A percentile compares a stretch with the other conserved stretches of the same genome.
Evolutionary conservation across 2,329 filamentous ascomycete species (phyloP).

Genomic region (Phialophora verrucosa): DNA sequence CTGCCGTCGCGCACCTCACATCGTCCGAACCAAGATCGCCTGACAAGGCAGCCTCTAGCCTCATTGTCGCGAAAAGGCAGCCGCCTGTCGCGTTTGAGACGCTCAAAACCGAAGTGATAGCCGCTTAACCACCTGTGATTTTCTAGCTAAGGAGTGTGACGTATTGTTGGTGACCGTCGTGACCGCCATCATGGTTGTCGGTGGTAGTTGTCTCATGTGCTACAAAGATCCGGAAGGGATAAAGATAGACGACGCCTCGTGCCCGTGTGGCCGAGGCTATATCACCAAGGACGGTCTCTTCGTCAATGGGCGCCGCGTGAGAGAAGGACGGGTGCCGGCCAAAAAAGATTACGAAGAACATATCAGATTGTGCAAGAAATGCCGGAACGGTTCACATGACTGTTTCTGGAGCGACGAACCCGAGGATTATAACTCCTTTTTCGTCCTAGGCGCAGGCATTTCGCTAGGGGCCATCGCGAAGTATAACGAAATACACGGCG

Average conservation of each 20-base stretch:
- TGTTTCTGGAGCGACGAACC: neutral
- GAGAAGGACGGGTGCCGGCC: neutral
- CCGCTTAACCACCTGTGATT: neutral
- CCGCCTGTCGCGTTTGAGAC: neutral
- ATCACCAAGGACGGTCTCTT: neutral
- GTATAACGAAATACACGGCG: neutral
- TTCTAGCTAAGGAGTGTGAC: neutral
- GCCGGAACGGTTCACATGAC: neutral
- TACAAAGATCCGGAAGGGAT: slow-evolving; percentile 3
- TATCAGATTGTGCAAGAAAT: neutral
- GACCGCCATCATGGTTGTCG: slow-evolving; percentile 1
- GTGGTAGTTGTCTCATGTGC: neutral
- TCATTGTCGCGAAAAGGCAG: neutral
- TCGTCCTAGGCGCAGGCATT: neutral
- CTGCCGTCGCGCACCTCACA: neutral
- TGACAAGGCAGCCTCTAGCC: neutral
- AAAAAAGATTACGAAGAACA: slow-evolving; percentile 2
- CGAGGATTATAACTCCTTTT: slow-evolving; percentile 1
- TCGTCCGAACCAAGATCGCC: neutral
- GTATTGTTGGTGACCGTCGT: neutral
- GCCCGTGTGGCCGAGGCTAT: slow-evolving; percentile 1
- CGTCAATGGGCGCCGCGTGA: slow-evolving; percentile 1
- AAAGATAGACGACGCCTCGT: neutral
- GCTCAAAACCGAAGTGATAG: neutral
- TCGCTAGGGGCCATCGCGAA: neutral